phyloP scores from a whole-genome alignment of 2,329 filamentous ascomycete species.

The Claviceps spartinae region DNA sequence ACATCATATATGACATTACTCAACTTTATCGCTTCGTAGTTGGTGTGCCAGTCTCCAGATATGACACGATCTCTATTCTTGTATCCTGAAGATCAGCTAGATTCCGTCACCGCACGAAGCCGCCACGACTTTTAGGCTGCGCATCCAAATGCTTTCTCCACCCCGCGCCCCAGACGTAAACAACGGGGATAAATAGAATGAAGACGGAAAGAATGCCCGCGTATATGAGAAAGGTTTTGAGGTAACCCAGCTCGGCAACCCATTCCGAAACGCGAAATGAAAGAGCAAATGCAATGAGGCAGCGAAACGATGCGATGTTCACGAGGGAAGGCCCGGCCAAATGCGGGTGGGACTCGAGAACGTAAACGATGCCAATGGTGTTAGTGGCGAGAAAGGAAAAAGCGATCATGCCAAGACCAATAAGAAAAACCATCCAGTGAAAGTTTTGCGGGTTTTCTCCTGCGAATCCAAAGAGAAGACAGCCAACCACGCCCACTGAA shows the following conservation, averaged over 20 bases:
- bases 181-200: neutral
- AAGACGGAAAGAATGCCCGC: neutral
- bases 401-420: constrained; percentile 1
- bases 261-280: constrained; percentile 4
- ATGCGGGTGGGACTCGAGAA: neutral
- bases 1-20: too few species aligned
- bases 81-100: too few species aligned
- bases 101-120: neutral
- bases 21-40: too few species aligned
- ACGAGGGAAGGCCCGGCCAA: constrained; percentile 1
- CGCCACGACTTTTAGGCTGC: constrained; percentile 11
- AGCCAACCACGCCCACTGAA: neutral
- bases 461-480: neutral
- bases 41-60: neutral
- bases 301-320: constrained; percentile 1
- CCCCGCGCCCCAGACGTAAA: neutral
- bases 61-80: neutral
- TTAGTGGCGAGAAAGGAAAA: constrained; percentile 3
- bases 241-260: constrained; percentile 1
- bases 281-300: constrained; percentile 1
- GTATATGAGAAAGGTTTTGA: constrained; percentile 2
- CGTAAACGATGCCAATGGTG: constrained; percentile 4
- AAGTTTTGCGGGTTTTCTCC: neutral
- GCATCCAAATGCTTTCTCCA: neutral
- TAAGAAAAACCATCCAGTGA: neutral